Base-by-base conservation (phyloP, 768 basidiomycete genomes). In the Trametes elegans region DNA sequence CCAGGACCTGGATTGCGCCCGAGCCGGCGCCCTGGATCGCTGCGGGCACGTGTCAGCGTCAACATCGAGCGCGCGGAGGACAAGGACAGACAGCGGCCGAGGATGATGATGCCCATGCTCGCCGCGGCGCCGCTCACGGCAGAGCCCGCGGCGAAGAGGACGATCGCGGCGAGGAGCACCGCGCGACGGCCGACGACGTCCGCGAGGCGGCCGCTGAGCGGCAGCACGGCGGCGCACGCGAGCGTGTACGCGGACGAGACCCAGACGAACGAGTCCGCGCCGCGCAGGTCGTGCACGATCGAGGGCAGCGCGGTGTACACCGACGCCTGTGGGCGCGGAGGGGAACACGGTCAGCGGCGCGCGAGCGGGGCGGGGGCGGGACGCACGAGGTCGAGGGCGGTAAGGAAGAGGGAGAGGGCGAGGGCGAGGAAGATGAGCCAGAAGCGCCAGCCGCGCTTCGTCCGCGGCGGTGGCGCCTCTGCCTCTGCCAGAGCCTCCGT, bases 31-130 rank as follows among this genome's bases (percentile, higher is more conserved):
- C 66, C 34, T 67, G 66, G 5, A 67, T 48, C 11, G 63, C 64
- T 60, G 24, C 18, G 6, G 16, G n/a, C 8, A 3, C 5, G 19
- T 3, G 14, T 10, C 3, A 14, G 19, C 21, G n/a, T 5, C 5
- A 21, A 3, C 24, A 28, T 9, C 23, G 27, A n/a, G 11, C 18
- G n/a, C 26, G 2, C 3, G 23, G n/a, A 2, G 18, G 11, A n/a
- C 10, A n/a, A 9, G 16, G 19, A 52, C 59, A 7, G 32, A 56
- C 54, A 39, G 21, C 77, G 62, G 0, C 71, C 75, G 6, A 66
- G 72, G 48, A 79, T 76, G 8, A 76, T 55, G 70, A 71, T 71
- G 5, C 56, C 44, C 73, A 78, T 76, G 41, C 52, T 72, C 28
- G 68, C 59, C 0, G 76, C 73, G 0, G 72, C 66, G 2, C 73